A percentile compares a stretch with the other conserved stretches of the same genome.
phyloP scores from a whole-genome alignment of 495 filamentous ascomycete species.

The Penicillium waksmanii region DNA sequence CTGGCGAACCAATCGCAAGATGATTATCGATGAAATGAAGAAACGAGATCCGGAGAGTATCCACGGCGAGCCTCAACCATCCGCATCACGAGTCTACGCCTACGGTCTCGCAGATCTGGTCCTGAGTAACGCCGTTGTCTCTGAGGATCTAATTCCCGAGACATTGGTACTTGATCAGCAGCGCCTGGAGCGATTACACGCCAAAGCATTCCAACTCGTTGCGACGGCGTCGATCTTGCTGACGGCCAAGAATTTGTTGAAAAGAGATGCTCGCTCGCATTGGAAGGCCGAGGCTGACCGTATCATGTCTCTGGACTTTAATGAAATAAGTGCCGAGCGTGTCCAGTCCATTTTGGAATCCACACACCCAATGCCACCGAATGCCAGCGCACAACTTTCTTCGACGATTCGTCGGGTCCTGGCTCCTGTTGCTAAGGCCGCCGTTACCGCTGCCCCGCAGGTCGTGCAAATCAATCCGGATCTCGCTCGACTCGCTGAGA shows the following conservation, averaged over 20 bases:
- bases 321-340: slow-evolving; percentile 60
- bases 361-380: slow-evolving; percentile 74
- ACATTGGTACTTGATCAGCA: slow-evolving; percentile 80
- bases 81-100: slow-evolving; percentile 71
- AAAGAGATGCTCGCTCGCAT: slow-evolving; percentile 84
- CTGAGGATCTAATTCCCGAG: slow-evolving; percentile 70
- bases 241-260: slow-evolving; percentile 93
- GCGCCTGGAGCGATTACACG: slow-evolving; percentile 68
- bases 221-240: slow-evolving; percentile 81
- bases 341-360: slow-evolving; percentile 79
- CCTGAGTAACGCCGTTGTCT: slow-evolving; percentile 61
- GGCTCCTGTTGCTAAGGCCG: slow-evolving; percentile 45
- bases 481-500: slow-evolving; percentile 10
- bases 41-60: slow-evolving; percentile 73
- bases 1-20: slow-evolving; percentile 70
- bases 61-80: slow-evolving; percentile 47
- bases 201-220: slow-evolving; percentile 71
- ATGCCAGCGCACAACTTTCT: slow-evolving; percentile 46
- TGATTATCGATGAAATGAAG: slow-evolving; percentile 70
- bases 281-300: slow-evolving; percentile 88
- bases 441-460: slow-evolving; percentile 40
- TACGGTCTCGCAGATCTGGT: slow-evolving; percentile 70
- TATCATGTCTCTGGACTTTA: slow-evolving; percentile 62
- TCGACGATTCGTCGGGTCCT: slow-evolving; percentile 61
- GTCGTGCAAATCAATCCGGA: slow-evolving; percentile 40